Conservation (phyloP, 1,284 basidiomycete species). For the Fomitiporia mediterranea region DNA sequence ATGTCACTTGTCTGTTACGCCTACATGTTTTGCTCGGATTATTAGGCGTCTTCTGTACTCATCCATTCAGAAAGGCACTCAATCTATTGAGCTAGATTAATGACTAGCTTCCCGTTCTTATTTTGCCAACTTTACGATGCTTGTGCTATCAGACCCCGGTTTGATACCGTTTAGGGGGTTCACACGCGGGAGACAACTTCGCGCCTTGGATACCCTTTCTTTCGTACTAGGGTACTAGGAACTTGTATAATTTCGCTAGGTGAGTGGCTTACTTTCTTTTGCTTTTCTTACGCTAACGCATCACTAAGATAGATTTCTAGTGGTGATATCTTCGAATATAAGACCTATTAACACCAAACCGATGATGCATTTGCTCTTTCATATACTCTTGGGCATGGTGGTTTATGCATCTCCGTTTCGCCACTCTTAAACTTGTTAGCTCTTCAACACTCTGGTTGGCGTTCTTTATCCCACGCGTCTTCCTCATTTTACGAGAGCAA, state of each 20-base stretch:
- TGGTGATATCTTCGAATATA: too few relatives aligned
- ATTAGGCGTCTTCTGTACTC: constrained; percentile 75
- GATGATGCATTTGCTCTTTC: neutral
- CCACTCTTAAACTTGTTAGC: too few relatives aligned
- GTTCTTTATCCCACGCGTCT: constrained; percentile 57
- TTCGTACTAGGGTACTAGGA: too few relatives aligned
- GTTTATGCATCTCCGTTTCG: too few relatives aligned
- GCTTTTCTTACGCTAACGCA: too few relatives aligned
- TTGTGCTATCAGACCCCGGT: constrained; percentile 22
- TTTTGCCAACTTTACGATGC: constrained; percentile 42
- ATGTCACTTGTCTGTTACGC: too few relatives aligned
- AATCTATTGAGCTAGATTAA: constrained; percentile 79
- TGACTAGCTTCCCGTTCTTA: constrained; percentile 32
- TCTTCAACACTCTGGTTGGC: constrained; percentile 88
- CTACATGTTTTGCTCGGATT: constrained; percentile 40
- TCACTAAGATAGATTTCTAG: too few relatives aligned
- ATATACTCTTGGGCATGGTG: too few relatives aligned
- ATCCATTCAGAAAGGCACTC: constrained; percentile 62
- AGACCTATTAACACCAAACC: too few relatives aligned
- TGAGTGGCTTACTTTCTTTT: neutral
- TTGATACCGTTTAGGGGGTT: constrained; percentile 42
- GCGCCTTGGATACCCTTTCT: constrained; percentile 14
- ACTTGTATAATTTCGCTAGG: too few relatives aligned
- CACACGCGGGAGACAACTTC: constrained; percentile 59
- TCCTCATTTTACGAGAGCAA: constrained; percentile 90